Base-by-base conservation (phyloP, 805 yeast genomes). In the Nematodospora valgi region DNA sequence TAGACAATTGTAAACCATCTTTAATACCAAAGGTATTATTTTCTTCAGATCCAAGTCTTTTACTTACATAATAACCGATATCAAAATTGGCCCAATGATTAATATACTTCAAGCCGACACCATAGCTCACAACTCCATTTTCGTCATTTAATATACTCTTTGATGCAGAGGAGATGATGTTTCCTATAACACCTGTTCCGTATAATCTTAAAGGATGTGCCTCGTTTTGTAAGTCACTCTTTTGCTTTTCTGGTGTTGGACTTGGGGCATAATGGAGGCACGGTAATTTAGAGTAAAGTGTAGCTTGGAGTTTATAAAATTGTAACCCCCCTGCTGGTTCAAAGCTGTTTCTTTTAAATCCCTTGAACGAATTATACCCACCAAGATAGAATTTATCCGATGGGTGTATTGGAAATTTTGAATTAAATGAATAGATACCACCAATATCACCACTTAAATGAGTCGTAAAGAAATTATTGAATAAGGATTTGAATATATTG, bases 301-400 rank as follows among this genome's bases (percentile, higher is more conserved):
- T 73, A 2, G 72, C 43, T 4, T 87, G 85, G 16, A 74, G 58
- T 20, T 82, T 74, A 33, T 72, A 56, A 49, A 69, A 79, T 37
- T 68, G 71, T 24, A 76, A 74, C 5, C 95, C 96, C 5, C 96
- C 96, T 38, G 77, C 67, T 1, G 81, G 78, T 10, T 93, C 89
- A 23, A 84, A 55, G 0, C 86, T 76, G 62, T 81, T 81, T 35
- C 72, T 63, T 22, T 74, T 68, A 51, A 83, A 86, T 1, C 89
- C 87, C 38, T 83, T 68, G 19, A 87, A 76, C 35, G 81, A 82
- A 36, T 78, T 72, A 10, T 80, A 74, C 0, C 96, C 96, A 12
- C 96, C 95, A 29, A 85, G 66, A 50, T 80, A 86, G 54, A 89
- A 91, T 44, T 85, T 73, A 56, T 91, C 98, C 52, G 81, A 72